Conservation (phyloP, 176 grass and related monocot genomes). For the Bonia amplexicaulis region DNA sequence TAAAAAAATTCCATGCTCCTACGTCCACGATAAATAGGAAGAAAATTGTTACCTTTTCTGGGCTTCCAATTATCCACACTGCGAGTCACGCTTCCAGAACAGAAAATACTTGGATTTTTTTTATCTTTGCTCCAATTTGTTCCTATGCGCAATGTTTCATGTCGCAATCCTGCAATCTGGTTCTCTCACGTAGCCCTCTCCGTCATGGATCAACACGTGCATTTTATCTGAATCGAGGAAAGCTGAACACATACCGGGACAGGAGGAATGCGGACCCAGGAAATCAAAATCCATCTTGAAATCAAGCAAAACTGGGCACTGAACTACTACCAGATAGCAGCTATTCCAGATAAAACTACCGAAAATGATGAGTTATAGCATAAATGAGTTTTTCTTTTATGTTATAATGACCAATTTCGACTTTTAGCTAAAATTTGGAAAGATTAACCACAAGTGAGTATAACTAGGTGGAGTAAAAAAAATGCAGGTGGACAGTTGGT, state of each 20-base stretch:
- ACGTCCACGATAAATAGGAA: constrained; percentile 10
- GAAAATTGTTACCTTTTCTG: background rate
- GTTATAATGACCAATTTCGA: background rate
- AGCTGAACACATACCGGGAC: too few relatives aligned
- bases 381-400: background rate
- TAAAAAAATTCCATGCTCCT: background rate
- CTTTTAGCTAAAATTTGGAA: background rate
- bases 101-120: too few relatives aligned
- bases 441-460: background rate
- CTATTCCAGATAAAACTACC: background rate
- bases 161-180: background rate
- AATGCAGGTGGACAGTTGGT: too few relatives aligned
- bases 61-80: background rate
- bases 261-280: too few relatives aligned
- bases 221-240: background rate
- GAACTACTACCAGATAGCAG: background rate
- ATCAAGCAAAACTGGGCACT: background rate
- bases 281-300: background rate
- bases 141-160: too few relatives aligned
- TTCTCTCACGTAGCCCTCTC: background rate
- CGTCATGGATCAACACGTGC: background rate
- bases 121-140: too few relatives aligned
- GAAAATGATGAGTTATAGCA: background rate
- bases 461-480: background rate
- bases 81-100: background rate